Conservation (phyloP, 148 eudicot species). For the Cornus florida region DNA sequence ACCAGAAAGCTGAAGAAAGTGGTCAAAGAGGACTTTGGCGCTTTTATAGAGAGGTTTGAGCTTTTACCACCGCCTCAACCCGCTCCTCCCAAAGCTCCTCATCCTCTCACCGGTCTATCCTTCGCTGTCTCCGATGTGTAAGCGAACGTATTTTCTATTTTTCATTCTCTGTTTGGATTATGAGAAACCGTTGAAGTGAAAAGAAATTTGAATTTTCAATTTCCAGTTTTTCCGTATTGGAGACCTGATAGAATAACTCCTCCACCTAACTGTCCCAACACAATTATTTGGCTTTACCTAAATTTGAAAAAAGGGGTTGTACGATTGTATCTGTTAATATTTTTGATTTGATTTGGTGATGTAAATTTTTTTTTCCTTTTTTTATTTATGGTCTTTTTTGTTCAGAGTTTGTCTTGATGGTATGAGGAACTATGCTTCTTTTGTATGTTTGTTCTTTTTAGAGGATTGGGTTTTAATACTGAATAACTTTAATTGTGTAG, state of each 20-base stretch:
- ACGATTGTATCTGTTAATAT: neutral
- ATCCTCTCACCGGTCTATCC: conserved; percentile 70
- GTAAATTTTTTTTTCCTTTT: neutral
- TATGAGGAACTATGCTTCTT: neutral
- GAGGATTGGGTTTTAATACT: neutral
- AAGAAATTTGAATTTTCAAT: neutral
- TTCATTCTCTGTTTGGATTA: neutral
- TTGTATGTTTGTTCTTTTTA: neutral
- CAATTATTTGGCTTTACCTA: neutral
- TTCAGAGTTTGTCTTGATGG: no score
- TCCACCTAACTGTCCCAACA: neutral
- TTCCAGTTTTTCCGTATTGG: neutral
- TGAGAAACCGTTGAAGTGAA: neutral
- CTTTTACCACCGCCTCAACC: conserved; percentile 96
- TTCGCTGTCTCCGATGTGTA: conserved; percentile 94
- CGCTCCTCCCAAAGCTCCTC: conserved; percentile 95
- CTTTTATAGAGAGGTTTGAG: conserved; percentile 61
- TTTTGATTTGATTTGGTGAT: no score
- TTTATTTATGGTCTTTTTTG: neutral
- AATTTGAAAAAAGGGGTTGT: neutral
- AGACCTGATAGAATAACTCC: neutral
- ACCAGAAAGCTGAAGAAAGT: conserved; percentile 66
- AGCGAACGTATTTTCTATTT: conserved; percentile 7
- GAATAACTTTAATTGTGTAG: neutral
- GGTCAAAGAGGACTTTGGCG: conserved; percentile 73